Percentiles rank a stretch among this genome's conserved stretches.
Evolutionary conservation across 768 basidiomycete genomes (phyloP).

Genomic region (Boletus eberwhitei): DNA sequence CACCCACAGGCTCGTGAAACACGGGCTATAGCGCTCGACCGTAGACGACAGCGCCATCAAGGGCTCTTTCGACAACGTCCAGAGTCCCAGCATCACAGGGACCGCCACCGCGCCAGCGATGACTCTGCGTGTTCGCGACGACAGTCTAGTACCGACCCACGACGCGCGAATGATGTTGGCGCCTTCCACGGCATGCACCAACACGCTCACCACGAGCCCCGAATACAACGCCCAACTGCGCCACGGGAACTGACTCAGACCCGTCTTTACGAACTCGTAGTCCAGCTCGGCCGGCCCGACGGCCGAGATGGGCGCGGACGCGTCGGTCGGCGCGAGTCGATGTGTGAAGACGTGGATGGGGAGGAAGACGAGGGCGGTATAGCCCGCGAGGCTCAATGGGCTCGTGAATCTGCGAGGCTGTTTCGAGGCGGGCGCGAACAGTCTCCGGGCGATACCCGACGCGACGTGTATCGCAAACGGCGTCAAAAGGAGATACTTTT

Average conservation of each 20-base stretch:
- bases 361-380: slow-evolving; percentile 48
- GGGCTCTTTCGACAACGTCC: slow-evolving; percentile 53
- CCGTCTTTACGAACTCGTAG: slow-evolving; percentile 80
- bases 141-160: slow-evolving; percentile 30
- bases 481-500: slow-evolving; percentile 62
- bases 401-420: slow-evolving; percentile 37
- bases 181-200: slow-evolving; percentile 65
- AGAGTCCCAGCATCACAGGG: slow-evolving; percentile 57
- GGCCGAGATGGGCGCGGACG: slow-evolving; percentile 35
- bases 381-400: slow-evolving; percentile 59
- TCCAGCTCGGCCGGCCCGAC: slow-evolving; percentile 77
- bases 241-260: slow-evolving; percentile 57
- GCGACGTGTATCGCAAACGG: slow-evolving; percentile 66
- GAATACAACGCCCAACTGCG: slow-evolving; percentile 61
- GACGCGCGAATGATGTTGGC: slow-evolving; percentile 48
- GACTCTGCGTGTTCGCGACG: slow-evolving; percentile 25
- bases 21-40: slow-evolving; percentile 39
- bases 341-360: slow-evolving; percentile 60
- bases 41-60: slow-evolving; percentile 50
- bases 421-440: slow-evolving; percentile 40
- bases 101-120: slow-evolving; percentile 38
- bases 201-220: slow-evolving; percentile 53
- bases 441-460: slow-evolving; percentile 56
- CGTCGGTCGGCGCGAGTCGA: slow-evolving; percentile 50
- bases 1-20: slow-evolving; percentile 42